Base-by-base conservation (phyloP, 306 rosid genomes). In the Pueraria montana region DNA sequence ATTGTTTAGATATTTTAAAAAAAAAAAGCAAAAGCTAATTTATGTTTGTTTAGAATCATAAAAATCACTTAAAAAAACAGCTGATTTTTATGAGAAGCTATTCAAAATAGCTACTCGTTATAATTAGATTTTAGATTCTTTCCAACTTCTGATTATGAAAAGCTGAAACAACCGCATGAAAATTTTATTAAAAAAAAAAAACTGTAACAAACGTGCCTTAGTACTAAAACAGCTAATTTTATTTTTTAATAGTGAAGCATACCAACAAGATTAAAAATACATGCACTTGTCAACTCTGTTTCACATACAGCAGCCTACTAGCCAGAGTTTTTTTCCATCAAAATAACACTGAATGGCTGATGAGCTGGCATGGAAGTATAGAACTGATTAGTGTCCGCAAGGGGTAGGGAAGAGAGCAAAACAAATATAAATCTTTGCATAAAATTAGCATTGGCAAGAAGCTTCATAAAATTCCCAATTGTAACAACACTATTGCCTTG, bases 401-500 rank as follows among this genome's bases (percentile, higher is more conserved):
- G 12, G 70, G 69, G 8, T n/a, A 34, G 20, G 36, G 11, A 26
- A 48, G 43, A 40, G 48, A 20, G 34, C n/a, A 32, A 68, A 45
- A 48, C 63, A 74, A 36, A 18, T 11, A 23, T 17, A 48, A 17
- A 68, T 38, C 78, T 56, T 18, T 46, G 10, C 72, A 59, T 62
- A 77, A 77, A 83, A 63, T 83, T 42, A 64, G 48, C 63, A 18
- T 56, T 13, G 23, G 46, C 12, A 50, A 59, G 45, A 20, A 74
- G 50, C 52, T 62, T 36, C 46, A 27, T 76, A n/a, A 38, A 24
- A 34, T 71, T 26, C 55, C 48, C 42, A 53, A 23, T 67, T 56
- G 43, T 79, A 17, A 79, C 77, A 68, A 53, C 43, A 74, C 16
- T 4, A 61, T 45, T 50, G 48, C 77, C 77, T 53, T 53, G 63